A percentile compares a stretch with the other conserved stretches of the same genome.
phyloP scores from a whole-genome alignment of 768 basidiomycete genomes.

The Lentinula sp. region DNA sequence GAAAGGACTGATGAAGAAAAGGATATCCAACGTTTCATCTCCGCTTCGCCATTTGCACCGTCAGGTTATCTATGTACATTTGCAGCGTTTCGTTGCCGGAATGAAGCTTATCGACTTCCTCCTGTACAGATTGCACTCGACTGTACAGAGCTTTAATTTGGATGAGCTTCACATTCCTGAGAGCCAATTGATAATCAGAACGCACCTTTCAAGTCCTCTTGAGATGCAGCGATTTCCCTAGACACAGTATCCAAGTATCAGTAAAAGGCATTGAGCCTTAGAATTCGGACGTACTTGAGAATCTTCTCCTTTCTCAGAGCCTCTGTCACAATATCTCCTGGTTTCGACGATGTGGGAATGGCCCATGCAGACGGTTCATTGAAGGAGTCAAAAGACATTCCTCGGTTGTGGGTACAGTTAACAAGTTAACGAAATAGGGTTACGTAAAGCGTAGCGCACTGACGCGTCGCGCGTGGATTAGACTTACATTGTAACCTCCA shows the following conservation, averaged over 20 bases:
- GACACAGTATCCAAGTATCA: background rate
- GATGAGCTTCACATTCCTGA: background rate
- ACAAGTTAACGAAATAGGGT: background rate
- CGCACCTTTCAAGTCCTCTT: slow-evolving; percentile 73
- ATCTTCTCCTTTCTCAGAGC: slow-evolving; percentile 72
- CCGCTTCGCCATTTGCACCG: slow-evolving; percentile 79
- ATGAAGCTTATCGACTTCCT: slow-evolving; percentile 72
- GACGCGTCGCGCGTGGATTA: slow-evolving; percentile 36
- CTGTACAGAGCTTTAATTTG: slow-evolving; percentile 49
- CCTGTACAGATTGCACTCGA: slow-evolving; percentile 64
- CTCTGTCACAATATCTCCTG: slow-evolving; percentile 66
- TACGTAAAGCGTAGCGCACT: slow-evolving; percentile 25
- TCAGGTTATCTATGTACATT: slow-evolving; percentile 87
- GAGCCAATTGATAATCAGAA: slow-evolving; percentile 1
- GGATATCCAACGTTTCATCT: slow-evolving; percentile 32
- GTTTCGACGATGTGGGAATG: slow-evolving; percentile 25
- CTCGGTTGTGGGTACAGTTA: background rate
- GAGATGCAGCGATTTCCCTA: slow-evolving; percentile 72
- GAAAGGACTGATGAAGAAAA: too few species aligned
- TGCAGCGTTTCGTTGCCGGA: slow-evolving; percentile 81
- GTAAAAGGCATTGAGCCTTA: background rate
- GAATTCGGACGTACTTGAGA: slow-evolving; percentile 48
- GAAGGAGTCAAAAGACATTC: slow-evolving; percentile 43
- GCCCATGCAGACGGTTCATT: slow-evolving; percentile 48
- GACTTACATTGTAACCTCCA: background rate